These are phyloP conservation scores for Metschnikowia aberdeeniae DNA, from an alignment of 805 yeast species.

Conservation along the genomic window DNA sequence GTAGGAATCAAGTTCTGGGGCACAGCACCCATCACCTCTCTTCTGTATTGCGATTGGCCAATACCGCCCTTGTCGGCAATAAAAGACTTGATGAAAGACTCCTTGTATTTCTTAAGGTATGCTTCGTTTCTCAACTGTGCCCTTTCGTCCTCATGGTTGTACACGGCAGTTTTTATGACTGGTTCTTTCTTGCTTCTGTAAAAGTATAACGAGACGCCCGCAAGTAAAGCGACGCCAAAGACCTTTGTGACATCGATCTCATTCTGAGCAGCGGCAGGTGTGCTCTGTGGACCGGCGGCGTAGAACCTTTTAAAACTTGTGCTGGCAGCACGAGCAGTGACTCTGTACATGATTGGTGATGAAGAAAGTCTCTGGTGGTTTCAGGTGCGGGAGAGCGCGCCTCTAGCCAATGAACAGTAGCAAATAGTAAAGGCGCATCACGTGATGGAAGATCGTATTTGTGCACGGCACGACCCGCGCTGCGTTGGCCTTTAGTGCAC, in stretches of 20 bases:
- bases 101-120: slow-evolving; percentile 36
- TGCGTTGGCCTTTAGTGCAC: background rate
- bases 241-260: slow-evolving; percentile 41
- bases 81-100: slow-evolving; percentile 39
- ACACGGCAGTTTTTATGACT: slow-evolving; percentile 34
- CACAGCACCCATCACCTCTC: slow-evolving; percentile 26
- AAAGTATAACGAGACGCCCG: slow-evolving; percentile 29
- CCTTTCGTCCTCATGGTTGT: slow-evolving; percentile 31
- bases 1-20: slow-evolving; percentile 36
- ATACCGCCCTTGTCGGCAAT: slow-evolving; percentile 44
- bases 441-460: background rate
- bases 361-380: background rate
- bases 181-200: slow-evolving; percentile 26
- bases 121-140: slow-evolving; percentile 33
- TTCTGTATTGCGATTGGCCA: slow-evolving; percentile 40
- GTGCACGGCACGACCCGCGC: background rate
- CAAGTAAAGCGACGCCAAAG: slow-evolving; percentile 38
- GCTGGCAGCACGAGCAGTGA: slow-evolving; percentile 16
- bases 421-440: slow-evolving; percentile 5
- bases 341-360: slow-evolving; percentile 15
- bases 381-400: background rate
- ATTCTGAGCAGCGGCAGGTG: slow-evolving; percentile 17
- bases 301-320: slow-evolving; percentile 14
- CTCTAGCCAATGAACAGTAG: slow-evolving; percentile 9
- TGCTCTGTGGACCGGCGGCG: slow-evolving; percentile 12